phyloP scores from a whole-genome alignment of 495 filamentous ascomycete genomes.

The Xylaria acuta region DNA sequence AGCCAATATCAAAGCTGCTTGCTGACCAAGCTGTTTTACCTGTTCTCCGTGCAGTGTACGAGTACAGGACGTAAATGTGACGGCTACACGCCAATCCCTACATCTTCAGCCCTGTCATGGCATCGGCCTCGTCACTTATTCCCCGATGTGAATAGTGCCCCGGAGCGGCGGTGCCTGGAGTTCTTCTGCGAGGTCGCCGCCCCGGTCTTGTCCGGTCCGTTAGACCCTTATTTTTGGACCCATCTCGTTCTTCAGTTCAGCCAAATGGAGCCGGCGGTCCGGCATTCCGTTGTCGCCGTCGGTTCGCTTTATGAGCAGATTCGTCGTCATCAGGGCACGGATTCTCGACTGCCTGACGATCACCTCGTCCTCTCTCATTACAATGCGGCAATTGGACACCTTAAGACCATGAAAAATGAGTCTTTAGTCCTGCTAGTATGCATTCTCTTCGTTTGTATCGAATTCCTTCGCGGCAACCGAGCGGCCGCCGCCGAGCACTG shows the following conservation, averaged over 20 bases:
- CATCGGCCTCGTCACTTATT: conserved; percentile 37
- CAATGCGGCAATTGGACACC: conserved; percentile 57
- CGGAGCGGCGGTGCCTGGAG: conserved; percentile 54
- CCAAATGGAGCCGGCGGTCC: conserved; percentile 62
- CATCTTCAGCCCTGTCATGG: conserved; percentile 30
- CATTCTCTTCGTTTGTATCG: conserved; percentile 65
- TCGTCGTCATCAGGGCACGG: conserved; percentile 8
- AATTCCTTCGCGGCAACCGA: conserved; percentile 58
- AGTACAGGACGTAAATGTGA: conserved; percentile 57
- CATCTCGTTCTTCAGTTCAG: conserved; percentile 62
- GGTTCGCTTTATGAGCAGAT: conserved; percentile 59
- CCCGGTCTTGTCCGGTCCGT: conserved; percentile 54
- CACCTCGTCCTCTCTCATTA: conserved; percentile 59
- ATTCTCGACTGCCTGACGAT: conserved; percentile 41
- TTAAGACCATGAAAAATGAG: conserved; percentile 46
- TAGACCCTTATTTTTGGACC: conserved; percentile 64
- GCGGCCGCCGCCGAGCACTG: conserved; percentile 51
- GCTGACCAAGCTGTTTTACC: conserved; percentile 4
- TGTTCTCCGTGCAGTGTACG: conserved; percentile 38
- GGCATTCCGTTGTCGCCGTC: conserved; percentile 64
- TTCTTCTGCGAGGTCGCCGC: conserved; percentile 59
- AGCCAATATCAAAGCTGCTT: no score
- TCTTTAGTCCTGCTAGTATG: conserved; percentile 62
- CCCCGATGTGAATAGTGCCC: conserved; percentile 27
- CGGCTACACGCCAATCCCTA: conserved; percentile 34